These are phyloP conservation scores for Cymbopogon flexuosus DNA, from an alignment of 202 grass and related monocot species.

Conservation along the genomic window DNA sequence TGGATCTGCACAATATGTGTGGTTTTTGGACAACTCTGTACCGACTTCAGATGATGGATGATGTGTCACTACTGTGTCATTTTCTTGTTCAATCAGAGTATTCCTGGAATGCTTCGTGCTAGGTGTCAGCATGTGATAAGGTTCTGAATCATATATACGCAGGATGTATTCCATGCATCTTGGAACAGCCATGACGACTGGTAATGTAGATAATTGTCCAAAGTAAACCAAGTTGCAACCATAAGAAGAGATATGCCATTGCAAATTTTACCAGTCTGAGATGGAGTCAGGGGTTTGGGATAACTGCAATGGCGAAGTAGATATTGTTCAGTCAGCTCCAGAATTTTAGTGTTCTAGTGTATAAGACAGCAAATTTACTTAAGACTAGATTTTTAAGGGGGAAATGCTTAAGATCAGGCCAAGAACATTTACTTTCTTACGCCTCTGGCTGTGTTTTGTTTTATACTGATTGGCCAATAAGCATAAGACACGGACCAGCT, in stretches of 20 bases:
- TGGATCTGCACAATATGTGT: not conserved
- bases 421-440: slow-evolving; percentile 10
- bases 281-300: not conserved
- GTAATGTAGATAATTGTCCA: not conserved
- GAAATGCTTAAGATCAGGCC: not conserved
- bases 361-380: slow-evolving; percentile 13
- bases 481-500: slow-evolving; percentile 4
- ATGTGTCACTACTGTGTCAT: not conserved
- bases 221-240: not conserved
- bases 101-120: not conserved
- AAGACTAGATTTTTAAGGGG: not conserved
- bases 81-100: slow-evolving; percentile 17
- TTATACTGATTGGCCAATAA: slow-evolving; percentile 15
- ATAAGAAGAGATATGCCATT: slow-evolving; percentile 7
- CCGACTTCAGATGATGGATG: slow-evolving; percentile 25
- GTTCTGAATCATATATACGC: not conserved
- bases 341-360: not conserved
- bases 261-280: not conserved
- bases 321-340: not conserved
- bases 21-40: not conserved
- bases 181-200: not conserved
- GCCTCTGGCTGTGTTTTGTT: not conserved
- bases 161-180: not conserved
- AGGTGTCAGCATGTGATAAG: not conserved
- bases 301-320: not conserved